Conservation (phyloP, 768 basidiomycete species). For the Boletus sensibilis region DNA sequence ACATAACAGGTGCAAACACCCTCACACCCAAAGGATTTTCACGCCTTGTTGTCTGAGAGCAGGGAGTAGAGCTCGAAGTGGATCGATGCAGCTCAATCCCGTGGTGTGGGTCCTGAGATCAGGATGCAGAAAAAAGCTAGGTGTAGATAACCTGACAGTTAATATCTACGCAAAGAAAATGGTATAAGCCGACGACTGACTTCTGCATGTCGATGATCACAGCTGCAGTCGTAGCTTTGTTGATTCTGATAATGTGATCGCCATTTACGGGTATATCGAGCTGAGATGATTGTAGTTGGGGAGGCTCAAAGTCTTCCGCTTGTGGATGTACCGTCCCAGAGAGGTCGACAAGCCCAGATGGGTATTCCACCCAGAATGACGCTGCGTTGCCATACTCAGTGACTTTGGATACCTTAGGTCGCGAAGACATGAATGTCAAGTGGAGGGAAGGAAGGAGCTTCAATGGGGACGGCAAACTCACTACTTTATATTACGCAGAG, state of each 20-base stretch:
- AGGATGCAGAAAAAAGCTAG: conserved; percentile 64
- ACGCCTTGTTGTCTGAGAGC: conserved; percentile 47
- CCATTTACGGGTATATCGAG: conserved; percentile 56
- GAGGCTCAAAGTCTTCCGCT: conserved; percentile 28
- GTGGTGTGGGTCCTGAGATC: conserved; percentile 53
- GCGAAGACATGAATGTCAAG: conserved; percentile 37
- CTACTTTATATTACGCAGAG: conserved; percentile 5
- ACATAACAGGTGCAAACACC: conserved; percentile 9
- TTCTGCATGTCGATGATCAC: conserved; percentile 79
- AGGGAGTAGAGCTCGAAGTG: conserved; percentile 48
- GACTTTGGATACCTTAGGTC: conserved; percentile 44
- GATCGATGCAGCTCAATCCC: conserved; percentile 58
- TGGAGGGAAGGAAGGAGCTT: neutral
- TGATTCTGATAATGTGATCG: conserved; percentile 49
- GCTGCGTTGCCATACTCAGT: conserved; percentile 54
- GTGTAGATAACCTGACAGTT: neutral
- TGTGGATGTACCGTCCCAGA: conserved; percentile 47
- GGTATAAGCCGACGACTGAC: conserved; percentile 36
- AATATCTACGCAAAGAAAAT: neutral
- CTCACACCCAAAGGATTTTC: conserved; percentile 66
- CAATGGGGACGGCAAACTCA: neutral
- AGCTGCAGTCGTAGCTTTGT: conserved; percentile 49
- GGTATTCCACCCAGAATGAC: conserved; percentile 70
- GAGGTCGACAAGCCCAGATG: conserved; percentile 60
- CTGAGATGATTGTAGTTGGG: conserved; percentile 38